phyloP scores from a whole-genome alignment of 2,329 filamentous ascomycete genomes.

The Neonectria magnoliae region DNA sequence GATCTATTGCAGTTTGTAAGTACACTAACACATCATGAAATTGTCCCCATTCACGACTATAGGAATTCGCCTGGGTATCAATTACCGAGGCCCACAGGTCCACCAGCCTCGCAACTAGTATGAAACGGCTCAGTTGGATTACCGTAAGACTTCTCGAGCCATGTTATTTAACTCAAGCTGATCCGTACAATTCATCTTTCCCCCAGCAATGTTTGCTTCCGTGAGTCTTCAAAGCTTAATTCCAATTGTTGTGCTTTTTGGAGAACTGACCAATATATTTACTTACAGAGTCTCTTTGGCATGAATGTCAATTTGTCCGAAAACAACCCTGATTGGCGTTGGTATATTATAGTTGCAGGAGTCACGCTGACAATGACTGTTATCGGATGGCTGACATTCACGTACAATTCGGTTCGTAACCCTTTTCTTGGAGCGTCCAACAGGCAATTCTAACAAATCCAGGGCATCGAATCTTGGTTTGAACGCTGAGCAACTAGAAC shows the following conservation, averaged over 20 bases:
- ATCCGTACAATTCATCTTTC: background rate
- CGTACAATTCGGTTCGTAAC: background rate
- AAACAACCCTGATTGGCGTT: background rate
- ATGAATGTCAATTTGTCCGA: background rate
- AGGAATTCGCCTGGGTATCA: constrained; percentile 3
- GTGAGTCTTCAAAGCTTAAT: background rate
- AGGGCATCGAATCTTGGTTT: background rate
- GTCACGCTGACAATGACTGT: background rate
- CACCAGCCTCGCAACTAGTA: background rate
- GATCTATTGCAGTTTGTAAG: constrained; percentile 1
- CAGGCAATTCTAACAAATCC: background rate
- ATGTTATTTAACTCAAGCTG: background rate
- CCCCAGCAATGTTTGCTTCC: background rate
- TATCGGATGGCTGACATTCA: background rate
- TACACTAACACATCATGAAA: background rate
- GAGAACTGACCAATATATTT: background rate
- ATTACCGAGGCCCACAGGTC: background rate
- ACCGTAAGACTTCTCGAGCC: background rate
- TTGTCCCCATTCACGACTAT: background rate
- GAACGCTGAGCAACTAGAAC: background rate
- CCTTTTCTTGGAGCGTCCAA: background rate
- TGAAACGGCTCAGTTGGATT: background rate
- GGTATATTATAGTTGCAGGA: background rate
- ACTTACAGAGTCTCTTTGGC: background rate
- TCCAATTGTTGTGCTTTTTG: background rate